These are phyloP conservation scores for Vickermania ingenoplastis DNA, from an alignment of 208 protist species.

Conservation along the genomic window DNA sequence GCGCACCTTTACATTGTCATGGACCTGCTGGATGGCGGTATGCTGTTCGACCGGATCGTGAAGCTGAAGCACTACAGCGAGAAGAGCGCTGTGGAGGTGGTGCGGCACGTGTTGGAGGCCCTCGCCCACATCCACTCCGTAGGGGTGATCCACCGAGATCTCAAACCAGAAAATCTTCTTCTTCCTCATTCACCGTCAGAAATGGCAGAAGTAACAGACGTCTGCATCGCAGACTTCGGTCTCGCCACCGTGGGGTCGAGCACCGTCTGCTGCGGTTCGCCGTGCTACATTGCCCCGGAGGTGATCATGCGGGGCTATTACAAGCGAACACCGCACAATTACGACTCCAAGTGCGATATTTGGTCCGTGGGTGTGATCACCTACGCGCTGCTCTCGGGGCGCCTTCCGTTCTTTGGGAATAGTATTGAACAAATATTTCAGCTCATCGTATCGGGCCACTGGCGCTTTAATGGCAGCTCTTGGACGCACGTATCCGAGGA, in stretches of 20 bases:
- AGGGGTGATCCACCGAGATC: slow-evolving; percentile 98
- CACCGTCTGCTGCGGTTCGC: slow-evolving; percentile 64
- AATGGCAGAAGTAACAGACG: slow-evolving; percentile 74
- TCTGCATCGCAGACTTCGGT: slow-evolving; percentile 97
- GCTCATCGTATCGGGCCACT: slow-evolving; percentile 45
- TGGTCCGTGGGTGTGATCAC: slow-evolving; percentile 82
- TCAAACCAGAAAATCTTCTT: slow-evolving; percentile 99
- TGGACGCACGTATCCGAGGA: slow-evolving; percentile 43
- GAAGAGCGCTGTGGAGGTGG: slow-evolving; percentile 93
- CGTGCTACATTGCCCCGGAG: slow-evolving; percentile 78
- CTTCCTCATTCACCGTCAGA: slow-evolving; percentile 88
- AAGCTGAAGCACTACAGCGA: slow-evolving; percentile 94
- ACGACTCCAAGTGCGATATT: slow-evolving; percentile 74
- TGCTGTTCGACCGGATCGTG: slow-evolving; percentile 96
- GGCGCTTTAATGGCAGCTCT: slow-evolving; percentile 33
- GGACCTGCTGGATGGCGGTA: slow-evolving; percentile 97
- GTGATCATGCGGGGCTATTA: slow-evolving; percentile 65
- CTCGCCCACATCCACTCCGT: slow-evolving; percentile 93
- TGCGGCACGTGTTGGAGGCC: slow-evolving; percentile 94
- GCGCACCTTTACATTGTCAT: slow-evolving; percentile 91
- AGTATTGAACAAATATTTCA: slow-evolving; percentile 63
- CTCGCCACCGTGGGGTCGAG: slow-evolving; percentile 83
- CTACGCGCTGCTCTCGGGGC: slow-evolving; percentile 68
- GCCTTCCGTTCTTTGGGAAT: slow-evolving; percentile 60
- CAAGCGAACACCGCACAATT: slow-evolving; percentile 24